Conservation (phyloP, 495 filamentous ascomycete genomes). For the Xylaria intraflava region DNA sequence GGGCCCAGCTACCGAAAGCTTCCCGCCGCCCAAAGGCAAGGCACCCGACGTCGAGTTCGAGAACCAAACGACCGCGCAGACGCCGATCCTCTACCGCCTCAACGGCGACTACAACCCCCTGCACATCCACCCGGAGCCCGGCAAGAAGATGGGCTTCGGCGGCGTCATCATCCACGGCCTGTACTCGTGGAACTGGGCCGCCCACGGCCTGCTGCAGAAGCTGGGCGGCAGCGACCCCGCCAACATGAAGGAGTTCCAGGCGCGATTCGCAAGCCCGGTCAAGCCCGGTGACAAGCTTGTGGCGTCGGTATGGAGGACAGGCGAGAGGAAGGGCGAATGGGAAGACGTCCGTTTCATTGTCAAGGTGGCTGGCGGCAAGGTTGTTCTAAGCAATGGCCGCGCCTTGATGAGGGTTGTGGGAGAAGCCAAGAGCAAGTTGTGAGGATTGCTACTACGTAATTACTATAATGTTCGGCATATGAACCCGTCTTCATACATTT, state of each 20-base stretch:
- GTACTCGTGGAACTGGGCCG: constrained; percentile 74
- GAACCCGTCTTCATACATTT: constrained; percentile 4
- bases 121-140: constrained; percentile 76
- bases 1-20: constrained; percentile 69
- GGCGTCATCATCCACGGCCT: constrained; percentile 85
- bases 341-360: constrained; percentile 79
- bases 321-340: constrained; percentile 60
- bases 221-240: constrained; percentile 69
- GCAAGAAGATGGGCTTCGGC: constrained; percentile 82
- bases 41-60: constrained; percentile 68
- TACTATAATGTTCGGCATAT: not conserved
- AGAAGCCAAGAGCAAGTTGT: constrained; percentile 59
- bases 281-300: constrained; percentile 66
- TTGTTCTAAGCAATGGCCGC: constrained; percentile 75
- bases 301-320: constrained; percentile 57
- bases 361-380: constrained; percentile 64
- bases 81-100: constrained; percentile 70
- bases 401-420: constrained; percentile 62
- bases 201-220: constrained; percentile 65
- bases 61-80: constrained; percentile 60
- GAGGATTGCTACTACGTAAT: constrained; percentile 16
- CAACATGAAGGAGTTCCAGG: constrained; percentile 81
- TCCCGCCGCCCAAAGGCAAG: constrained; percentile 62
- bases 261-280: constrained; percentile 78
- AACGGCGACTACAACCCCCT: constrained; percentile 93